Evolutionary conservation across 108 stramenopile species (phyloP), one percentile per base, ranked within the genome.

Genomic region (Craspedostauros australis): DNA sequence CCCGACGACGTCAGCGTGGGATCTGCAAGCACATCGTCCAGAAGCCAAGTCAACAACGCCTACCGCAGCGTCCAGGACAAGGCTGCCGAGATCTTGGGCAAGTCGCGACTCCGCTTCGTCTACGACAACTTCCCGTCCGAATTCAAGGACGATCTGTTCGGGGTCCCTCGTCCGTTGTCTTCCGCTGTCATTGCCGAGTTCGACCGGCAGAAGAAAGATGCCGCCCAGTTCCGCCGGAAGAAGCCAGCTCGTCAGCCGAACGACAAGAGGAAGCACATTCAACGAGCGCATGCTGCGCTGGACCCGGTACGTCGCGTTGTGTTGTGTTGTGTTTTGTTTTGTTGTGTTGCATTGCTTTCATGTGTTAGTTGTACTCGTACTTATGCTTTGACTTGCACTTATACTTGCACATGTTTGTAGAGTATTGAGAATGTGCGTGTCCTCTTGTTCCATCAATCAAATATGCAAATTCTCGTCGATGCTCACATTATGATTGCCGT

Each of bases 131-230:
- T 91, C 37, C 89, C 89, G 7, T 81, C 79, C 1, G 64, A 61
- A 28, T 72, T 91, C 16, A 55, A 79, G 5, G 58, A 73, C 12
- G 73, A 77, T 2, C 51, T 84, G 14, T 91, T 91, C 69, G 80
- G 80, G n/a, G 61, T 20, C 0, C 80, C 89, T 16, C 77, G 82
- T 29, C 85, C 85, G 7, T 54, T 91, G 46, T 81, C 89, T 1
- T 71, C 82, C n/a, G 89, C 84, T 19, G 84, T 91, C 14, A 75
- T 77, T 51, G 85, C 83, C 2, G 89, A 91, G 54, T 89, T 82
- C 50, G 87, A 89, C 60, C 76, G 87, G 15, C 87, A 89, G 55
- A 74, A 75, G 39, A 84, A 89, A 45, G 84, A 85, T 54, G 83
- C 84, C 4, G 87, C 81, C 12, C 79, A 76, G 52, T 89, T 89